Evolutionary conservation across 164 flowering plant genomes (phyloP), one percentile per base, ranked within the genome.

Genomic region (Magnolia kwangsiensis): DNA sequence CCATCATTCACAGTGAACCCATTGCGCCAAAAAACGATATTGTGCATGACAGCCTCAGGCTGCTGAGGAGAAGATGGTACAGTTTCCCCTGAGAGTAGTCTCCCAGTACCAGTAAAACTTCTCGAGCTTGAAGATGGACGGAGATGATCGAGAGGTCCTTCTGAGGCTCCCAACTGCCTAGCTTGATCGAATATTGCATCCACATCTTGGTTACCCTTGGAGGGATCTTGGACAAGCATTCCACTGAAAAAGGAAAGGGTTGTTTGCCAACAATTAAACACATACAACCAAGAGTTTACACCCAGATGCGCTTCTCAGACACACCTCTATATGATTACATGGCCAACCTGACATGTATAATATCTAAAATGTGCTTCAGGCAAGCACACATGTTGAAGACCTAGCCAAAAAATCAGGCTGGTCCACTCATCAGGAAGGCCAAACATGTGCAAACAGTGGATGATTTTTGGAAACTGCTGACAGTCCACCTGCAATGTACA

Each of bases 1-100:
- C 98, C 98, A 84, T 92, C 93, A 86, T 92, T 83, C 2, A 92
- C 88, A 67, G 91, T 91, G 80, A 94, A 94, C 4, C 98, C 98
- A 86, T 92, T 89, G n/a, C 85, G 86, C 97, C 96, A 94, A 63
- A 94, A 91, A 71, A 84, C 78, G 73, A 92, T 86, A 61, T 76
- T 86, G 86, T 90, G 96, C 31, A 72, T 79, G 19, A 89, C 79
- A 64, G 63, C 72, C 67, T 90, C 89, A 75, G 96, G 90, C 19
- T 63, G 90, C 77, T 85, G 89, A 78, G 89, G 85, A 74, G 88
- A 76, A 73, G 90, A 72, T 72, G 90, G 45, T 9, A 88, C 83
- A 8, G 88, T 81, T 71, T 89, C 97, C 9, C 97, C 98, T 19
- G 96, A 81, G 2, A 92, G 90, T 24, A 88, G 78, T 74, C 98